These are phyloP conservation scores for Aspergillus piperis DNA, from an alignment of 2,329 filamentous ascomycete genomes.

Conservation along the genomic window DNA sequence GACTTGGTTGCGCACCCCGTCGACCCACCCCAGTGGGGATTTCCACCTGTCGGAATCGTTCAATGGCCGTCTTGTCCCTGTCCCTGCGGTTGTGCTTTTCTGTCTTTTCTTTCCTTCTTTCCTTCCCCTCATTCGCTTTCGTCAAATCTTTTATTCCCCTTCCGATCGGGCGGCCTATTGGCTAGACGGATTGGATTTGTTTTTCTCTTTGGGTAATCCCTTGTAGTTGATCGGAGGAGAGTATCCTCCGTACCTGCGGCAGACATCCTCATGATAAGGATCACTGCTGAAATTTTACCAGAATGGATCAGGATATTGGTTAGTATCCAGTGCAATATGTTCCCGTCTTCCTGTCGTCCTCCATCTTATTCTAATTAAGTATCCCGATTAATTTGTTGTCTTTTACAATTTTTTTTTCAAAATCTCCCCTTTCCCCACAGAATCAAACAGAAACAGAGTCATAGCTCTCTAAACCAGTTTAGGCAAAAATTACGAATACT, in stretches of 20 bases:
- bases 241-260: background rate
- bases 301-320: background rate
- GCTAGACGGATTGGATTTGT: no score
- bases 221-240: background rate
- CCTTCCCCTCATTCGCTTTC: background rate
- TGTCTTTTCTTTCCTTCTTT: background rate
- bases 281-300: background rate
- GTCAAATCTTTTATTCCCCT: background rate
- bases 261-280: background rate
- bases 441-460: background rate
- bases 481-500: background rate
- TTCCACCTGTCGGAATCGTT: conserved; percentile 11
- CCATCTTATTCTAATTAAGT: background rate
- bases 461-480: background rate
- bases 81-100: conserved; percentile 1
- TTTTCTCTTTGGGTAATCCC: no score
- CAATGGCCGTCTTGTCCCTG: conserved; percentile 2
- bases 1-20: background rate
- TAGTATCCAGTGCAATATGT: background rate
- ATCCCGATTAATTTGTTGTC: background rate
- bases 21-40: background rate
- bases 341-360: background rate
- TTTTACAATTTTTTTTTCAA: background rate
- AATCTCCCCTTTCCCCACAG: background rate
- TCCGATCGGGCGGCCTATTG: background rate